A percentile compares a stretch with the other conserved stretches of the same genome.
These are phyloP conservation scores for Triticum dicoccoides DNA, from an alignment of 176 grass and related monocot genomes.

Conservation along the genomic window DNA sequence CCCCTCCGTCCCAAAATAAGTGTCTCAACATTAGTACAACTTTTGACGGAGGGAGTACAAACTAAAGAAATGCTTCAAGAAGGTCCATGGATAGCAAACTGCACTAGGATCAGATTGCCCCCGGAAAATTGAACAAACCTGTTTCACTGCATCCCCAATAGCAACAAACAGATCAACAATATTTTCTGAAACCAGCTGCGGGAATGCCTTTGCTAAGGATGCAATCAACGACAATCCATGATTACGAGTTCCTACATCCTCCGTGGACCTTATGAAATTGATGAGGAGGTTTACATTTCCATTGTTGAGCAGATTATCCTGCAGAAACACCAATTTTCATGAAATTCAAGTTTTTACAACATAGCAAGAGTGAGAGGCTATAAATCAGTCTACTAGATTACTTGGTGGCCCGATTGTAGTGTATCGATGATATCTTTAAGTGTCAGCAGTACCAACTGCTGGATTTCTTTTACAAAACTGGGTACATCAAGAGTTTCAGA, in stretches of 20 bases:
- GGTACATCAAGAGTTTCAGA: constrained; percentile 41
- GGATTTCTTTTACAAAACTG: constrained; percentile 57
- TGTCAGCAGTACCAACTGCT: constrained; percentile 63
- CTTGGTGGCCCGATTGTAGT: constrained; percentile 43
- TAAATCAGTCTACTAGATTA: constrained; percentile 33
- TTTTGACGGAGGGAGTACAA: neutral
- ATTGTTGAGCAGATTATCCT: constrained; percentile 65
- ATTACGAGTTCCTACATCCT: constrained; percentile 60
- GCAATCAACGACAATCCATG: constrained; percentile 75
- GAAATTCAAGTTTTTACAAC: constrained; percentile 2
- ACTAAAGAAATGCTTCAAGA: constrained; percentile 12
- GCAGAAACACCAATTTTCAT: constrained; percentile 34
- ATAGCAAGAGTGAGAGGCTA: neutral
- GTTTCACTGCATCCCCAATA: constrained; percentile 87
- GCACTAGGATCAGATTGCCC: neutral
- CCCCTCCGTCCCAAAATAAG: neutral
- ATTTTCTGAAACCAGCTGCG: constrained; percentile 60
- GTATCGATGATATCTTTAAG: constrained; percentile 94
- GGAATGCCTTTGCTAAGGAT: constrained; percentile 67
- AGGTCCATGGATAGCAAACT: neutral
- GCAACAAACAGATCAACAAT: constrained; percentile 72
- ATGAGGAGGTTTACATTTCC: constrained; percentile 59
- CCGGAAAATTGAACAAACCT: constrained; percentile 48
- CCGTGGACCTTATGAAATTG: constrained; percentile 46
- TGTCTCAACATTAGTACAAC: neutral